Base-by-base conservation (phyloP, 371 early-diverging fungal species). In the Ordospora colligata region DNA sequence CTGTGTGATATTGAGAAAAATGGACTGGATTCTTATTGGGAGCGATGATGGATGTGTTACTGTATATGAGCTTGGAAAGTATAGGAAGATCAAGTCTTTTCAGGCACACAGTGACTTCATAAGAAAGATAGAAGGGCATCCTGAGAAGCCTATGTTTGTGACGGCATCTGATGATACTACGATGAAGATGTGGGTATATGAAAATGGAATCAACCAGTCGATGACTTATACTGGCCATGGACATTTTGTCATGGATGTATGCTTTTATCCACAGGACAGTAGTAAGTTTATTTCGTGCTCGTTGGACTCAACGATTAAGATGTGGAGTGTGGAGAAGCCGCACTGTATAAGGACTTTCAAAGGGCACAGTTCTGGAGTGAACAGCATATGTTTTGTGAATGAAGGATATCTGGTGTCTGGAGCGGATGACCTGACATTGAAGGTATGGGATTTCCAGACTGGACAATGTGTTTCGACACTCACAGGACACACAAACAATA, bases 51-150 rank as follows among this genome's bases (percentile, higher is more conserved):
- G 84, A 66, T 64, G 51, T 23, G 66, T 80, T 53, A 54, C 25
- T 74, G 43, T 71, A 21, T 43, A 47, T 65, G 80, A 82, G 40
- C 44, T 77, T 52, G 68, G 74, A 69, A 74, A 76, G 73, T 46
- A 80, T 53, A 52, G 66, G 70, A 72, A 73, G 21, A 51, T 81
- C 37, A 27, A 73, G 40, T 43, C 40, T 17, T 70, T 84, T 22
- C 40, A 74, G 27, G 84, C 80, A 10, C 84, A 84, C 52, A 70
- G 50, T 25, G 84, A 84, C 69, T 84, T 82, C 68, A 79, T 84
- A 37, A 51, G 84, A 65, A 68, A 73, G 23, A 73, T 84, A 46
- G 78, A 73, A 6, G 76, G 76, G 3, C 70, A 82, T 45, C 78
- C 72, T 11, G 40, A 32, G 10, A 63, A 77, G 5, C 45, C 69